phyloP scores from a whole-genome alignment of 2,329 filamentous ascomycete genomes.

The Sarocladium oryzae region DNA sequence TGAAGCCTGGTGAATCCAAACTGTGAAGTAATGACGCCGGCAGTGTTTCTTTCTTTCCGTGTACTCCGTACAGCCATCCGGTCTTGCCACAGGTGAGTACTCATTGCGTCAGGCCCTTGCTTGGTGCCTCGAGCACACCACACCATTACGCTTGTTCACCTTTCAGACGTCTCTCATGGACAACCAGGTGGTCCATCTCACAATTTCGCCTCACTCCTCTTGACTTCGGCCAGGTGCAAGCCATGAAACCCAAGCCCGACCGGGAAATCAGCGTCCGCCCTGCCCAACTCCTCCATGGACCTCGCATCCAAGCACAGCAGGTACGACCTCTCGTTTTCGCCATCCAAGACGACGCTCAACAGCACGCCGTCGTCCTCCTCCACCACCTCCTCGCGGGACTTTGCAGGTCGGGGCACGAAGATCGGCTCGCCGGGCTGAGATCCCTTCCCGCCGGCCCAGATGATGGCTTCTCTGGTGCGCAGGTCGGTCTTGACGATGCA shows the following conservation, averaged over 20 bases:
- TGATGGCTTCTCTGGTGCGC: conserved; percentile 39
- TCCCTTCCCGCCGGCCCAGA: conserved; percentile 51
- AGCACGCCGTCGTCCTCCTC: conserved; percentile 59
- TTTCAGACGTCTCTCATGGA: too few species aligned
- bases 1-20: not conserved
- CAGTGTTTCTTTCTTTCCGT: too few species aligned
- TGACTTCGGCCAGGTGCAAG: conserved; percentile 29
- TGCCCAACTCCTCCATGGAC: conserved; percentile 56
- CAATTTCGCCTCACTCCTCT: not conserved
- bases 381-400: not conserved
- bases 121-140: too few species aligned
- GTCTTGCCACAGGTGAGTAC: too few species aligned
- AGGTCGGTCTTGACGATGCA: conserved; percentile 60
- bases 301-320: conserved; percentile 58
- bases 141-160: too few species aligned
- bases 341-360: conserved; percentile 58
- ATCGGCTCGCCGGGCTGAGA: conserved; percentile 66
- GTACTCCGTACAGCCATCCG: too few species aligned
- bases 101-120: too few species aligned
- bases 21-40: too few species aligned
- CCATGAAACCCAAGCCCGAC: conserved; percentile 64
- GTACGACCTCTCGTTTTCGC: conserved; percentile 52
- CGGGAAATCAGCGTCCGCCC: conserved; percentile 54
- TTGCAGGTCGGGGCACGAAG: conserved; percentile 45
- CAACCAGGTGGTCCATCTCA: too few species aligned